Conservation (phyloP, 805 yeast species). For the Candida maris region DNA sequence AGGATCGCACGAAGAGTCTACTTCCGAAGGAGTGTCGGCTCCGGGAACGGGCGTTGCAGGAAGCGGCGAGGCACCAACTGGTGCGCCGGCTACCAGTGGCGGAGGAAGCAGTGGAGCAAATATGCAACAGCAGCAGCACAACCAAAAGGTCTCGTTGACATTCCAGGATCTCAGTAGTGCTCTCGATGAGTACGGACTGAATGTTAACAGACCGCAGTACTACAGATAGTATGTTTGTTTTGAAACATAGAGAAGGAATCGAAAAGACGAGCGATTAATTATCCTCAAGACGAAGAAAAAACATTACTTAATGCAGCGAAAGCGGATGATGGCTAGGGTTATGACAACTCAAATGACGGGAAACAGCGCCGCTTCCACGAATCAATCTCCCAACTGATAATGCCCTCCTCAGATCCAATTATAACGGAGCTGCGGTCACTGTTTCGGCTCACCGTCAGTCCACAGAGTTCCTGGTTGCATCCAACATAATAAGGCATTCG, state of each 20-base stretch:
- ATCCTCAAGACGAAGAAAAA: constrained; percentile 1
- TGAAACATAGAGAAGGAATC: neutral
- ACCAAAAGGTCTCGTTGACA: constrained; percentile 72
- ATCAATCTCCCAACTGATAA: constrained; percentile 67
- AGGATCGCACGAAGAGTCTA: constrained; percentile 29
- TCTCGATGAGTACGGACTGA: constrained; percentile 76
- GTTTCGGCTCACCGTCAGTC: constrained; percentile 55
- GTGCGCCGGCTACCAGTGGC: constrained; percentile 17
- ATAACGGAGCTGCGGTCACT: constrained; percentile 43
- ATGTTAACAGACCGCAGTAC: constrained; percentile 88
- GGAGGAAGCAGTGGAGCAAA: constrained; percentile 10
- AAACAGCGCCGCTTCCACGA: constrained; percentile 59
- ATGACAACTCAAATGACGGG: constrained; percentile 50
- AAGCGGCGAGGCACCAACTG: neutral
- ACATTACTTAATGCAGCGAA: neutral
- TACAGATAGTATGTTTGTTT: constrained; percentile 52
- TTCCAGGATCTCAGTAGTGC: constrained; percentile 94
- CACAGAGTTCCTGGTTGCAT: constrained; percentile 47
- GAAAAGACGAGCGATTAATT: neutral
- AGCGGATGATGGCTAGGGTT: constrained; percentile 9
- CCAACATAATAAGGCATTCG: constrained; percentile 18
- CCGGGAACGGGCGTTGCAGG: constrained; percentile 12
- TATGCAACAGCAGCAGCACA: constrained; percentile 20
- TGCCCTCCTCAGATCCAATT: constrained; percentile 65
- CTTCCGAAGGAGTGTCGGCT: constrained; percentile 26